Evolutionary conservation across 306 rosid species (phyloP), one percentile per base, ranked within the genome.

Genomic region (Cicer judaicum): DNA sequence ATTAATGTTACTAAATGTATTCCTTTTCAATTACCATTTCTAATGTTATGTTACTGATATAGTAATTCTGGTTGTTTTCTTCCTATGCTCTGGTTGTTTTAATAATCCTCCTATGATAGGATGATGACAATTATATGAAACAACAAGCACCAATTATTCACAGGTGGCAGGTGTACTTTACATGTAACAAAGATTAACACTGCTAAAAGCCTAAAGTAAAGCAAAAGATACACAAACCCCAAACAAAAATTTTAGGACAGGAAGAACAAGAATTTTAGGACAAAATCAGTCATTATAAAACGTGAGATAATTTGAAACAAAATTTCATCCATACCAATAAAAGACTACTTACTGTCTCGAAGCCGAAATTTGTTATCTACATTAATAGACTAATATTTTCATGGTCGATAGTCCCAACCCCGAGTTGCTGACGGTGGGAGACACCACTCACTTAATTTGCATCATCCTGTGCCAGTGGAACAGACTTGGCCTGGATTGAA

Each of bases 401-500:
- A 29, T 29, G 4, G 34, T 29, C 34, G 34, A 29, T 29, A 29
- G 34, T 29, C 34, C 5, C 34, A 29, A 29, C 34, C 34, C 34
- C 5, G 5, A 3, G 34, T 12, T 63, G 61, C 12, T 18, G 77
- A 21, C 53, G 15, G 6, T 44, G 7, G 5, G n/a, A 16, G 18
- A 42, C 34, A 52, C 68, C 64, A 5, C 47, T 52, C 1, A 3
- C 15, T 79, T 70, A 85, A 21, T 66, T 44, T 43, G 14, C 55
- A 66, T 66, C 91, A 49, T 90, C 97, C 16, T 41, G 77, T 21
- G 88, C 86, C 6, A 9, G 73, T 1, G 98, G 96, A 53, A 94
- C 92, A 64, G 95, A 80, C 43, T 85, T 87, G 48, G 84, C 98
- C 98, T 94, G 91, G 44, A 78, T 49, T 40, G 82, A 67, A 40